phyloP scores from a whole-genome alignment of 768 basidiomycete genomes.

The Wakefieldia striispora region DNA sequence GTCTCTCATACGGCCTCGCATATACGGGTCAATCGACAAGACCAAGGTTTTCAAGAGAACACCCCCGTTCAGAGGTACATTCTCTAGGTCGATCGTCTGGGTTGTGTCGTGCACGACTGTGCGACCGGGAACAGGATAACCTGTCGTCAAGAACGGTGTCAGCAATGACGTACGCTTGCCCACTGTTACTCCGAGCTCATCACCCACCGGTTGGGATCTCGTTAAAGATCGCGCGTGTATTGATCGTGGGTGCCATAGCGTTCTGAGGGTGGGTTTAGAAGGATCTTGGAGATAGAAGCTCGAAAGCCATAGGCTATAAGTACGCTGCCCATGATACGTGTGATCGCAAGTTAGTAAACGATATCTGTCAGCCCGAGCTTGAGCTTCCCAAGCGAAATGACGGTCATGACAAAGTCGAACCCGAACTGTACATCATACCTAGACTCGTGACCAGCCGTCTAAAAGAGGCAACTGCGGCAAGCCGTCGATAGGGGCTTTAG shows the following conservation, averaged over 20 bases:
- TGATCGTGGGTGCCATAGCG: constrained; percentile 21
- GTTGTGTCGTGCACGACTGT: constrained; percentile 46
- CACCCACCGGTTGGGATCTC: constrained; percentile 28
- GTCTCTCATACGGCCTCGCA: constrained; percentile 42
- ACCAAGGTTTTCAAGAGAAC: constrained; percentile 50
- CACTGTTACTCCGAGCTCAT: no score
- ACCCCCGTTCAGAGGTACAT: constrained; percentile 41
- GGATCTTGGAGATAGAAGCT: not conserved
- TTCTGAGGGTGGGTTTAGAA: not conserved
- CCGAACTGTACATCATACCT: no score
- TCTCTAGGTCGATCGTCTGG: constrained; percentile 49
- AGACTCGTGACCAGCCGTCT: no score
- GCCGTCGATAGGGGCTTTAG: no score
- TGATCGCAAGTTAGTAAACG: no score
- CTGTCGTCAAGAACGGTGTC: constrained; percentile 11
- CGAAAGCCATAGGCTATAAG: no score
- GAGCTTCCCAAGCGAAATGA: no score
- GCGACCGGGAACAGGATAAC: constrained; percentile 41
- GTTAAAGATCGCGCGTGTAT: constrained; percentile 39
- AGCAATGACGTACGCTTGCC: not conserved
- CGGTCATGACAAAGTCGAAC: no score
- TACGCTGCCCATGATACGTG: no score
- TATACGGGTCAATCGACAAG: constrained; percentile 47
- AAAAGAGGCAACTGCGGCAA: no score
- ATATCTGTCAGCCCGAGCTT: no score